Evolutionary conservation across 352 stramenopile species (phyloP).

Genomic region (Pythium dissimile): DNA sequence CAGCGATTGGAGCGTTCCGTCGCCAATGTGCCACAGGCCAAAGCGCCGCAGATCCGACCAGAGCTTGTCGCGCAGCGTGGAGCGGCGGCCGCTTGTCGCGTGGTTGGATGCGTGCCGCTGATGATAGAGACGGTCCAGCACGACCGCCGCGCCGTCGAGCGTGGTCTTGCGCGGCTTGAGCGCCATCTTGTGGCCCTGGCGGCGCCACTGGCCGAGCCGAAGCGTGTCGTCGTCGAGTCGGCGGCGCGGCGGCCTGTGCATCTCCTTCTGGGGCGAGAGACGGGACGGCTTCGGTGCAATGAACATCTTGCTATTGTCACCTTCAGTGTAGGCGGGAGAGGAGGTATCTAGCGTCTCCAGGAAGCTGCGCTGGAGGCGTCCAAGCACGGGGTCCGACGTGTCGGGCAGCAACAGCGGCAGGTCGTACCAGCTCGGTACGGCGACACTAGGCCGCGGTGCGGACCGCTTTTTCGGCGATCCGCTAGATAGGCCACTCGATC

Average conservation of each 20-base stretch:
- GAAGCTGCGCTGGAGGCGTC: conserved; percentile 36
- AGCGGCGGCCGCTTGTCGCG: conserved; percentile 3
- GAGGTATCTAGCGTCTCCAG: conserved; percentile 6
- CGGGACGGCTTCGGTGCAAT: conserved; percentile 45
- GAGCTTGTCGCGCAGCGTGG: conserved; percentile 42
- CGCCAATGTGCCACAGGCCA: conserved; percentile 49
- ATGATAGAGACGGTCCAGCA: conserved; percentile 28
- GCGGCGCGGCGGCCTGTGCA: background rate
- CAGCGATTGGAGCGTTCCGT: no score
- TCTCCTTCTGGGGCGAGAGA: conserved; percentile 26
- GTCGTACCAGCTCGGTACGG: conserved; percentile 58
- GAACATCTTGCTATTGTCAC: background rate
- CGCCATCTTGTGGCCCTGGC: conserved; percentile 14
- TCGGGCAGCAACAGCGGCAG: conserved; percentile 56
- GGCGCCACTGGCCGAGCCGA: conserved; percentile 3
- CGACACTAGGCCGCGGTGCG: conserved; percentile 4
- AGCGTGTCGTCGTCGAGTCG: conserved; percentile 8
- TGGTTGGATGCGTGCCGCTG: background rate
- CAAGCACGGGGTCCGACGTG: conserved; percentile 29
- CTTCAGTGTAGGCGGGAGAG: background rate
- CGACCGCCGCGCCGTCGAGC: conserved; percentile 26
- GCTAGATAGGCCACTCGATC: background rate
- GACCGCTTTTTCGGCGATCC: background rate
- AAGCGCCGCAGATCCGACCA: conserved; percentile 55
- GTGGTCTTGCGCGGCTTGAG: conserved; percentile 25